A percentile compares a stretch with the other conserved stretches of the same genome.
Evolutionary conservation across 2,329 filamentous ascomycete species (phyloP).

Genomic region (Mariannaea sp.): DNA sequence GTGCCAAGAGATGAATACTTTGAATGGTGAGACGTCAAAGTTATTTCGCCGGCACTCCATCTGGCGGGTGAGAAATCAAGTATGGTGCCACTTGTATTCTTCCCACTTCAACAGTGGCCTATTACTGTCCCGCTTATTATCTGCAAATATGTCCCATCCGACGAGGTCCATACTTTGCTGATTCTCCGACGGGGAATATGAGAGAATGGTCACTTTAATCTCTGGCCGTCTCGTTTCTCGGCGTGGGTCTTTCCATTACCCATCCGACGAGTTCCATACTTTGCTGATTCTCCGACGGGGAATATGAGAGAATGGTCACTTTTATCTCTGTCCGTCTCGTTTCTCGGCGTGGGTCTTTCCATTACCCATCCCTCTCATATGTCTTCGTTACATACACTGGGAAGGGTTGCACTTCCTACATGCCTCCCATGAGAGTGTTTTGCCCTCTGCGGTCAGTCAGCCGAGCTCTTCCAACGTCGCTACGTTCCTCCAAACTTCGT

Average conservation of each 20-base stretch:
- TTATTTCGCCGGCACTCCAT: too few relatives aligned
- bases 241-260: not conserved
- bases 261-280: not conserved
- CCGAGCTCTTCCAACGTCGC: slow-evolving; percentile 29
- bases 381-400: not conserved
- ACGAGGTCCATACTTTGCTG: not conserved
- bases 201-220: not conserved
- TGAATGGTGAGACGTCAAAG: too few relatives aligned
- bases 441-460: slow-evolving; percentile 29
- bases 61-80: too few relatives aligned
- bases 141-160: too few relatives aligned
- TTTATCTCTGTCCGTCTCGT: not conserved
- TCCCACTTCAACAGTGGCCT: too few relatives aligned
- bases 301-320: not conserved
- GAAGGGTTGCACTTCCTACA: not conserved
- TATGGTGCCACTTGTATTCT: not conserved
- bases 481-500: slow-evolving; percentile 23
- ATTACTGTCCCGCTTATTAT: too few relatives aligned
- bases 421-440: slow-evolving; percentile 21
- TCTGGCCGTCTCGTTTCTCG: not conserved
- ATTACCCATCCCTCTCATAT: not conserved
- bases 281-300: too few relatives aligned
- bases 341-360: not conserved
- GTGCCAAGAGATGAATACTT: too few relatives aligned
- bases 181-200: too few relatives aligned